These are phyloP conservation scores for Guyanaporus albipodus DNA, from an alignment of 768 basidiomycete species.

Conservation along the genomic window DNA sequence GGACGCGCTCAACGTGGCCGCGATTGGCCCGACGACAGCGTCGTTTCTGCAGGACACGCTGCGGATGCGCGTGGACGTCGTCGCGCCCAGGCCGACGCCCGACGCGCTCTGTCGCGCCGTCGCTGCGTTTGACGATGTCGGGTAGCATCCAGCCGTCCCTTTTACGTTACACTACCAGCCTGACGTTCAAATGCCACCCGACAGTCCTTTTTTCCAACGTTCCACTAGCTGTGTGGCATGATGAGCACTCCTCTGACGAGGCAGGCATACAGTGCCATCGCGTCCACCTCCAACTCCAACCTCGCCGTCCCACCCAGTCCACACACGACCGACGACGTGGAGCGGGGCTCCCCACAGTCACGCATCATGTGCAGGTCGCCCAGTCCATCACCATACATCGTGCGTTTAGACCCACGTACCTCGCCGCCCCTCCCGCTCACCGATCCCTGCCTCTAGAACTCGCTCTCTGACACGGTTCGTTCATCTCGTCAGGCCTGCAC, in stretches of 20 bases:
- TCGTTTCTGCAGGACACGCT: constrained; percentile 46
- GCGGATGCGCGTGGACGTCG: constrained; percentile 48
- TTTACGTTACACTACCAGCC: constrained; percentile 11
- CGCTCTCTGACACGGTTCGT: constrained; percentile 26
- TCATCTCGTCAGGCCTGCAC: too few relatives aligned
- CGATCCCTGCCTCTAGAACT: constrained; percentile 18
- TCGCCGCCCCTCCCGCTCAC: background rate
- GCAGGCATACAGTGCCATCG: constrained; percentile 27
- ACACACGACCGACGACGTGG: constrained; percentile 14
- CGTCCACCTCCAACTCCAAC: constrained; percentile 23
- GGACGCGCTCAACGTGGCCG: constrained; percentile 41
- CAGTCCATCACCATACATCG: constrained; percentile 28
- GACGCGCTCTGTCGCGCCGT: constrained; percentile 41
- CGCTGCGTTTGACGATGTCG: constrained; percentile 13
- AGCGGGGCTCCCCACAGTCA: constrained; percentile 13
- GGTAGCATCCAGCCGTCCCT: background rate
- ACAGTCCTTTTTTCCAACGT: constrained; percentile 13
- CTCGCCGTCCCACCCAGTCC: constrained; percentile 18
- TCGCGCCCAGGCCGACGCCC: constrained; percentile 53
- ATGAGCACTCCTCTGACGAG: constrained; percentile 27
- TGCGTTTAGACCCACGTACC: constrained; percentile 11
- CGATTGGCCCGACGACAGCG: constrained; percentile 68
- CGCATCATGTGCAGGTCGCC: constrained; percentile 16
- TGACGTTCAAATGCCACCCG: background rate
- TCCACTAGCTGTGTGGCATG: constrained; percentile 11